Evolutionary conservation across 2,329 filamentous ascomycete species (phyloP).

Genomic region (Stachybotrys chartarum): DNA sequence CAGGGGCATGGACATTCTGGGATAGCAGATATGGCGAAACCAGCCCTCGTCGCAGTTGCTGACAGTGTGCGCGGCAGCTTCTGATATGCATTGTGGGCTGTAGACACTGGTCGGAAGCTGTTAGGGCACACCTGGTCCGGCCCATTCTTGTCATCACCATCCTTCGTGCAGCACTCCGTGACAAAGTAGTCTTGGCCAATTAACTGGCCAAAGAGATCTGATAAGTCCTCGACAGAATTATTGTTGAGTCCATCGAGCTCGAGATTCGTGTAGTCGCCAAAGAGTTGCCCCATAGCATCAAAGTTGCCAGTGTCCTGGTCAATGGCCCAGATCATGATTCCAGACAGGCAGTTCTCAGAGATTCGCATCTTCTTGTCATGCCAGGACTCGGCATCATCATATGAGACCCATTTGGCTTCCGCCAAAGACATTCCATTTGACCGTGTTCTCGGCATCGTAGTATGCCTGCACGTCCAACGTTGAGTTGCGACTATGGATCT

Average conservation of each 20-base stretch:
- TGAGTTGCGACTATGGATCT: background rate
- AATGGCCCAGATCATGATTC: background rate
- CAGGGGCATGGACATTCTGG: constrained; percentile 15
- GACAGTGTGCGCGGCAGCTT: constrained; percentile 1
- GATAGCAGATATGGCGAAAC: constrained; percentile 20
- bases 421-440: background rate
- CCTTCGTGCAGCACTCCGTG: constrained; percentile 6
- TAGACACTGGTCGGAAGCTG: constrained; percentile 7
- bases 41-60: constrained; percentile 12
- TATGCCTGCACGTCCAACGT: background rate
- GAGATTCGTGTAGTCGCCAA: background rate
- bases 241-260: background rate
- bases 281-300: background rate
- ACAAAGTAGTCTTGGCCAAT: background rate
- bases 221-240: background rate
- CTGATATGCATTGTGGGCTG: constrained; percentile 7
- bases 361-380: background rate
- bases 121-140: constrained; percentile 13
- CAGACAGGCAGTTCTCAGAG: background rate
- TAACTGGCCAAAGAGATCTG: background rate
- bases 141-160: constrained; percentile 6
- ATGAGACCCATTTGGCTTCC: background rate
- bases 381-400: background rate
- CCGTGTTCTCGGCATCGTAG: background rate
- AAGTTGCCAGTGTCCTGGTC: background rate